Base-by-base conservation (phyloP, 495 filamentous ascomycete species). In the Penicillium odoratum region DNA sequence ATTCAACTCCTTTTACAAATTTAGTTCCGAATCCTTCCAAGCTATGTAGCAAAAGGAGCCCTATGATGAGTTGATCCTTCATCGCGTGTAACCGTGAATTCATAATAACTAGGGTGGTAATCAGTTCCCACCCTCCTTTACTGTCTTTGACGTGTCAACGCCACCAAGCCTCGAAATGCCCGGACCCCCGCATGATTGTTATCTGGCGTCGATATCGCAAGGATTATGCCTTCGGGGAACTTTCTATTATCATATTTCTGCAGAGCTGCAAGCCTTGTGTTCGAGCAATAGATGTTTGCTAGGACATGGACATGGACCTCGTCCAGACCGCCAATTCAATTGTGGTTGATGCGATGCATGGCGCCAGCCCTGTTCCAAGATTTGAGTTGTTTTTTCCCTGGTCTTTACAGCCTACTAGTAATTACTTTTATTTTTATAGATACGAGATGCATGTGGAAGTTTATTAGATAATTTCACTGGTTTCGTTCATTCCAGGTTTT, bases 141-240 rank as follows among this genome's bases (percentile, higher is more conserved):
- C 44, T 30, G 55, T 43, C 53, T 53, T 50, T 52, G 62, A 69
- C 67, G 67, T 69, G 67, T 69, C 67, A 68, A 59, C 67, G 67
- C 67, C 67, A 69, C 67, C 53, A 63, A 53, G 38, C 34, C n/a
- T 30, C 31, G 36, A 51, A 54, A 51, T 49, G 30, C 36, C 48
- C 47, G 56, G 16, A 45, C 49, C 55, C 45, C 52, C 55, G 57
- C 57, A 51, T 66, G 60, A 68, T 65, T 51, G n/a, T 51, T 43
- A 51, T 47, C 28, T 45, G 53, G 56, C 58, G 51, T 50, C 44
- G 47, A 43, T 60, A 59, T 61, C 31, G 55, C 62, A 63, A 44
- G 65, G 62, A 57, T 62, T 26, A 13, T 16, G 5, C 8, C 33
- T 18, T 29, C 38, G 49, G 48, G 38, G 57, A 64, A 61, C 58